Evolutionary conservation across 2,329 filamentous ascomycete genomes (phyloP).

Genomic region (Cladophialophora exuberans): DNA sequence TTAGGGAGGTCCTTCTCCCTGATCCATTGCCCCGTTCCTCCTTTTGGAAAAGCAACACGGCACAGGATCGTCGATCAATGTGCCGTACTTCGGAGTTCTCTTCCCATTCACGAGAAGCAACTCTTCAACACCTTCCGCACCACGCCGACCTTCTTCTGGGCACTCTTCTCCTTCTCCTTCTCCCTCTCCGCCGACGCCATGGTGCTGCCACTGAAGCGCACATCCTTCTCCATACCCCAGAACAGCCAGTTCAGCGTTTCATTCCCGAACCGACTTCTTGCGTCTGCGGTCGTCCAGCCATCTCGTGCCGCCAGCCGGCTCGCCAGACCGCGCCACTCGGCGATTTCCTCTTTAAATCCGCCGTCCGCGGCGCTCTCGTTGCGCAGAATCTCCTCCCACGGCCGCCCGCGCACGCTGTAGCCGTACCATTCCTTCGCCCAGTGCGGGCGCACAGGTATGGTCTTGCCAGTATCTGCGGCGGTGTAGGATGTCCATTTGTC

Average conservation of each 20-base stretch:
- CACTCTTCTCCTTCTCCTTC: too few relatives aligned
- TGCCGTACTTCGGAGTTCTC: too few relatives aligned
- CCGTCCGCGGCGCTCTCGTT: constrained; percentile 15
- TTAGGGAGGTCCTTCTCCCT: too few relatives aligned
- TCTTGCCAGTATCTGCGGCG: constrained; percentile 9
- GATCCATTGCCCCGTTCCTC: too few relatives aligned
- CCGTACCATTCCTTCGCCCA: constrained; percentile 32
- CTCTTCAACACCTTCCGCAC: constrained; percentile 10
- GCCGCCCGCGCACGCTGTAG: constrained; percentile 16
- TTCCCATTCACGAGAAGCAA: too few relatives aligned
- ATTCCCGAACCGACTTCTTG: constrained; percentile 24
- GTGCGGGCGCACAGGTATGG: constrained; percentile 25
- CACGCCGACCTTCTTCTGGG: constrained; percentile 7
- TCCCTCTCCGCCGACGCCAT: not conserved
- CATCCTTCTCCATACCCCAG: constrained; percentile 38
- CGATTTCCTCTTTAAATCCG: constrained; percentile 21
- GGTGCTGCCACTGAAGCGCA: constrained; percentile 33
- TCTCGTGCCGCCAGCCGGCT: constrained; percentile 12
- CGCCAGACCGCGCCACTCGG: constrained; percentile 22
- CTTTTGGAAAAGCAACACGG: too few relatives aligned
- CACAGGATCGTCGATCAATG: too few relatives aligned
- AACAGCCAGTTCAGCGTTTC: constrained; percentile 31
- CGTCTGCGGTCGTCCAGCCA: constrained; percentile 20
- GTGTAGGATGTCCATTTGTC: constrained; percentile 28
- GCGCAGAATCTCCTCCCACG: constrained; percentile 23